Base-by-base conservation (phyloP, 495 filamentous ascomycete genomes). In the Lineolata rhizophorae region DNA sequence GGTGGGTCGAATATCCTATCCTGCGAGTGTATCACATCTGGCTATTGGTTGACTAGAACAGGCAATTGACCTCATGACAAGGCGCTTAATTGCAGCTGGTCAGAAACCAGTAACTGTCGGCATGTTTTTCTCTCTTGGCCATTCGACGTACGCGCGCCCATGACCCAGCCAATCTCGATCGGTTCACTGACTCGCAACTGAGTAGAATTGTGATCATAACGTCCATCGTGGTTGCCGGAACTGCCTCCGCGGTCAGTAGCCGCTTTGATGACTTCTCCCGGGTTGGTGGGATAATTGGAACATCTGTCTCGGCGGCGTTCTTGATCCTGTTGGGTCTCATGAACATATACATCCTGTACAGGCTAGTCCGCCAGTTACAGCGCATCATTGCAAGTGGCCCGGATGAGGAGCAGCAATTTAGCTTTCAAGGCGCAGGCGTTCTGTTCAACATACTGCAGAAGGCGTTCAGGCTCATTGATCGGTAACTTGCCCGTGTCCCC, bases 51-150 rank as follows among this genome's bases (percentile, higher is more conserved):
- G 21, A 33, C 12, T 16, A 20, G 12, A 12, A 2, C 25, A 70
- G 67, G 85, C 83, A 31, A 95, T 95, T 41, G 87, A 95, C 55
- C 62, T 95, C 10, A 92, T 87, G 76, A 95, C 85, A 3, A 65
- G 87, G 17, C 67, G 84, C 8, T 64, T 95, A n/a, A 65, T 94
- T 27, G 85, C 85, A 14, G 65, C 76, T 0, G 82, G 82, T 11
- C 77, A 83, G 47, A 67, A 67, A 5, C 82, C 85, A 5, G 83
- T 85, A n/a, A 76, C 84, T 0, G 83, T 94, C 4, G 85, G 85
- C 25, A 91, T 75, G n/a, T 95, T 81, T 41, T 94, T 95, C 58
- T 82, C 75, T 8, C 66, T 95, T 0, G 85, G 85, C 0, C 87
- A 95, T 52, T 87, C 76, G 8, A 93, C 84, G 49, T 70, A 46